phyloP scores from a whole-genome alignment of 345 rosid species.

The Bruguiera parviflora region DNA sequence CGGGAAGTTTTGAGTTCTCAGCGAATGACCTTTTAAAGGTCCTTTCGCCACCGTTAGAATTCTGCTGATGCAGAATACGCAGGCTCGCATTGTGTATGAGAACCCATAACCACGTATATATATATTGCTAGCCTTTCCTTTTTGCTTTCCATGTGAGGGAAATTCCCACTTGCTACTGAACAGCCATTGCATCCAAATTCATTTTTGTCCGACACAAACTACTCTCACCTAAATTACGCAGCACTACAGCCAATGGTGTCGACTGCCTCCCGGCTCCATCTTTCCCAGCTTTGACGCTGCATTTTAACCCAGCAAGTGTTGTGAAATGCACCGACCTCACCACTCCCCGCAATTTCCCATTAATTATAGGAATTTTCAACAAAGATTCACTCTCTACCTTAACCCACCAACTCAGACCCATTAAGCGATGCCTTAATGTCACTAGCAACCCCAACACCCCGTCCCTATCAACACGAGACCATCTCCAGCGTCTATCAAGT shows the following conservation, averaged over 20 bases:
- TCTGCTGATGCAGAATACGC: too few species aligned
- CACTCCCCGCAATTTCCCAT: constrained; percentile 58
- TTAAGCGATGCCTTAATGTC: constrained; percentile 70
- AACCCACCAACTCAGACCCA: constrained; percentile 59
- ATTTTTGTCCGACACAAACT: constrained; percentile 43
- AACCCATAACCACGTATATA: too few species aligned
- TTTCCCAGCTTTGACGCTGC: constrained; percentile 34
- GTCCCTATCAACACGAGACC: constrained; percentile 57
- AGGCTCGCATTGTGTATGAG: too few species aligned
- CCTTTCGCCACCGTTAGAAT: constrained; percentile 20
- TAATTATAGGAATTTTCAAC: constrained; percentile 43
- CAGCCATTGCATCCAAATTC: constrained; percentile 31
- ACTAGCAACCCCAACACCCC: constrained; percentile 52
- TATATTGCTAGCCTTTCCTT: too few species aligned
- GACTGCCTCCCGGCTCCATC: constrained; percentile 26
- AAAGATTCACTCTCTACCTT: constrained; percentile 35
- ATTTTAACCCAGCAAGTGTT: constrained; percentile 50
- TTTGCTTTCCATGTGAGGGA: too few species aligned
- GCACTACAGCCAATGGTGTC: constrained; percentile 41
- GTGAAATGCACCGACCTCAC: constrained; percentile 53
- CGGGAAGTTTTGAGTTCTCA: too few species aligned
- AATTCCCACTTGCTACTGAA: too few species aligned
- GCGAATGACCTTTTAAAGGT: constrained; percentile 25
- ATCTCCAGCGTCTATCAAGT: constrained; percentile 59
- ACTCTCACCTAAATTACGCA: constrained; percentile 49